A percentile compares a stretch with the other conserved stretches of the same genome.
Conservation (phyloP, 1,284 basidiomycete genomes). For the Agroathelia rolfsii region DNA sequence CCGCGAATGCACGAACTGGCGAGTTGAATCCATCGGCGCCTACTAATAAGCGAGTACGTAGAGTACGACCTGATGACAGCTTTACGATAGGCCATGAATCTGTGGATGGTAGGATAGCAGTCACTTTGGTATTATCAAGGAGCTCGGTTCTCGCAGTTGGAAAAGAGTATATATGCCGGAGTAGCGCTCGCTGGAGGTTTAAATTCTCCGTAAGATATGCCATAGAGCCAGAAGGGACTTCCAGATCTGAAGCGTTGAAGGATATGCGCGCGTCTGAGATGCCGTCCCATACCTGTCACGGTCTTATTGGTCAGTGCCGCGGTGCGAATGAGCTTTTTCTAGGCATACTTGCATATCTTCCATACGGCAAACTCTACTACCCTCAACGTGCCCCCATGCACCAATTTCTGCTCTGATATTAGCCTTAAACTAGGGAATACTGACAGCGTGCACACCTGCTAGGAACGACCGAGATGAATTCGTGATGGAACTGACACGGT, state of each 20-base stretch:
- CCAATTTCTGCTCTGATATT: constrained; percentile 81
- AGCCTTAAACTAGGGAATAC: not conserved
- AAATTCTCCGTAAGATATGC: constrained; percentile 82
- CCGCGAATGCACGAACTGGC: constrained; percentile 82
- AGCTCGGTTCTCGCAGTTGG: constrained; percentile 44
- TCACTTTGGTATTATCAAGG: constrained; percentile 60
- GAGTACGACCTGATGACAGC: constrained; percentile 48
- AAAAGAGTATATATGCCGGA: constrained; percentile 41
- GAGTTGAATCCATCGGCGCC: constrained; percentile 96
- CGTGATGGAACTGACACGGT: constrained; percentile 85
- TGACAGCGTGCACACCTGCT: constrained; percentile 37
- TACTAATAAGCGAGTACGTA: constrained; percentile 69
- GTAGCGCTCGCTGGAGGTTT: constrained; percentile 78
- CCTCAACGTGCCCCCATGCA: constrained; percentile 76
- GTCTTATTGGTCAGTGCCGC: no score
- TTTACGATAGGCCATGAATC: constrained; percentile 62
- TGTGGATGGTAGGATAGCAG: constrained; percentile 32
- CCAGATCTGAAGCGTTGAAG: constrained; percentile 55
- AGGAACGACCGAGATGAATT: constrained; percentile 75
- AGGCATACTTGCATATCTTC: constrained; percentile 74
- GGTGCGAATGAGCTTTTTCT: no score
- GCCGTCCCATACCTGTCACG: constrained; percentile 78
- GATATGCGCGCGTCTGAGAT: constrained; percentile 70
- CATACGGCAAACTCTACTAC: constrained; percentile 59
- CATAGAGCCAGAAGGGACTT: no score